A percentile compares a stretch with the other conserved stretches of the same genome.
Conservation (phyloP, 352 stramenopile species). For the Phytophthora ohioensis region DNA sequence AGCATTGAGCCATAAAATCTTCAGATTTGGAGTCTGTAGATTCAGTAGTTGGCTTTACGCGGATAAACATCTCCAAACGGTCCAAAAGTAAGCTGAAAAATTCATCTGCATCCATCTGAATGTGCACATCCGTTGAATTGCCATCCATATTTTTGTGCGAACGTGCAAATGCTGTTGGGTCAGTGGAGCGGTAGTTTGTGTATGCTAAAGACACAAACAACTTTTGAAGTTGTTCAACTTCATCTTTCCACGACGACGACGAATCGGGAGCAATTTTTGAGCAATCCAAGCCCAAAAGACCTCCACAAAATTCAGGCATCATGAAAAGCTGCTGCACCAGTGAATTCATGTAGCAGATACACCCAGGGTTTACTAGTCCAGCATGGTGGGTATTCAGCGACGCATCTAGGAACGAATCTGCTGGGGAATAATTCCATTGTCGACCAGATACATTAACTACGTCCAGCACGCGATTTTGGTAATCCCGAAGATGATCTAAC, state of each 20-base stretch:
- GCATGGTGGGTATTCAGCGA: slow-evolving; percentile 46
- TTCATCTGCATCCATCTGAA: slow-evolving; percentile 88
- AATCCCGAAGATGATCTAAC: slow-evolving; percentile 28
- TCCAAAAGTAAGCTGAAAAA: slow-evolving; percentile 86
- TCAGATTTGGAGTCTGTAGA: slow-evolving; percentile 8
- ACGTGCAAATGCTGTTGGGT: slow-evolving; percentile 72
- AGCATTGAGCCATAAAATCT: slow-evolving; percentile 68
- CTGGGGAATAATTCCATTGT: slow-evolving; percentile 68
- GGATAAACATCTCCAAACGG: slow-evolving; percentile 71
- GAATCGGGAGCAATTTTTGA: background rate
- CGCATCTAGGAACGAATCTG: slow-evolving; percentile 51
- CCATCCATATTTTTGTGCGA: slow-evolving; percentile 81
- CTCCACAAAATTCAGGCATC: slow-evolving; percentile 65
- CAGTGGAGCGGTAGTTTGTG: slow-evolving; percentile 55
- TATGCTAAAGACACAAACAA: slow-evolving; percentile 69
- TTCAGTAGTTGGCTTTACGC: slow-evolving; percentile 6
- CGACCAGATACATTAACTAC: slow-evolving; percentile 45
- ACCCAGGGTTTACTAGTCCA: slow-evolving; percentile 97
- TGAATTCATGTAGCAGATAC: slow-evolving; percentile 99
- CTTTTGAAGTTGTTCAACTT: slow-evolving; percentile 71
- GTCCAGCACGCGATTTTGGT: slow-evolving; percentile 39
- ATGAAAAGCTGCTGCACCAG: slow-evolving; percentile 97
- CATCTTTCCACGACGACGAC: slow-evolving; percentile 48
- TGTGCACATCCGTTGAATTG: slow-evolving; percentile 70
- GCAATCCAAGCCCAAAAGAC: slow-evolving; percentile 54